Conservation (phyloP, 345 rosid species). For the Excoecaria agallocha region DNA sequence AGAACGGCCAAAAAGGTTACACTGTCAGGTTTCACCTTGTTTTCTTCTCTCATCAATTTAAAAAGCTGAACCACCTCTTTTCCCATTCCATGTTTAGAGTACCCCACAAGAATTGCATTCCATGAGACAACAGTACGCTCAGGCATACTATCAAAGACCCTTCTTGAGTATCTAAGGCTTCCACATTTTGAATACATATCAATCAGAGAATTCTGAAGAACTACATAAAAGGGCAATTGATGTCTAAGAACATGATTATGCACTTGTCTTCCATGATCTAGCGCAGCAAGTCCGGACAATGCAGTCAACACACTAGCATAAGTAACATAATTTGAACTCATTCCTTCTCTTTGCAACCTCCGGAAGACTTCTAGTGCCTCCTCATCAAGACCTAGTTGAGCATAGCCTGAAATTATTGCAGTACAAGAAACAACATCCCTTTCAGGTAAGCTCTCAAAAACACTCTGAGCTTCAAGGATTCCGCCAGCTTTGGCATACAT, state of each 20-base stretch:
- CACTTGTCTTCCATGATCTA: constrained; percentile 82
- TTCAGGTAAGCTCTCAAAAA: constrained; percentile 69
- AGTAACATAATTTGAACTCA: constrained; percentile 81
- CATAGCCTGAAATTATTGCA: constrained; percentile 87
- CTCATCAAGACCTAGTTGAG: constrained; percentile 74
- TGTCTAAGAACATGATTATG: constrained; percentile 68
- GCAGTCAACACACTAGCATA: constrained; percentile 74
- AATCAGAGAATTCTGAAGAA: constrained; percentile 75
- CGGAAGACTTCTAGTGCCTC: constrained; percentile 71
- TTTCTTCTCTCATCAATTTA: constrained; percentile 58
- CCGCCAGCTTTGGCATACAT: constrained; percentile 89
- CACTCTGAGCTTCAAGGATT: constrained; percentile 68
- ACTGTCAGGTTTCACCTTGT: constrained; percentile 59
- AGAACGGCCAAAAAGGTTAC: constrained; percentile 78
- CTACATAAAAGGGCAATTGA: constrained; percentile 54
- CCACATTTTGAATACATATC: constrained; percentile 97
- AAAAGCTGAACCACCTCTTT: constrained; percentile 64
- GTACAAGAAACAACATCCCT: constrained; percentile 96
- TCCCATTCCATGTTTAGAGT: constrained; percentile 79
- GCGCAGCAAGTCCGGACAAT: constrained; percentile 75
- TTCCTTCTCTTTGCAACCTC: constrained; percentile 60
- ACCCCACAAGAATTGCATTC: constrained; percentile 89
- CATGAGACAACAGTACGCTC: constrained; percentile 72
- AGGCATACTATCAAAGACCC: constrained; percentile 65
- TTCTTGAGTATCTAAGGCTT: constrained; percentile 54